Evolutionary conservation across 352 stramenopile species (phyloP).

Genomic region (Elongisporangium senticosum): DNA sequence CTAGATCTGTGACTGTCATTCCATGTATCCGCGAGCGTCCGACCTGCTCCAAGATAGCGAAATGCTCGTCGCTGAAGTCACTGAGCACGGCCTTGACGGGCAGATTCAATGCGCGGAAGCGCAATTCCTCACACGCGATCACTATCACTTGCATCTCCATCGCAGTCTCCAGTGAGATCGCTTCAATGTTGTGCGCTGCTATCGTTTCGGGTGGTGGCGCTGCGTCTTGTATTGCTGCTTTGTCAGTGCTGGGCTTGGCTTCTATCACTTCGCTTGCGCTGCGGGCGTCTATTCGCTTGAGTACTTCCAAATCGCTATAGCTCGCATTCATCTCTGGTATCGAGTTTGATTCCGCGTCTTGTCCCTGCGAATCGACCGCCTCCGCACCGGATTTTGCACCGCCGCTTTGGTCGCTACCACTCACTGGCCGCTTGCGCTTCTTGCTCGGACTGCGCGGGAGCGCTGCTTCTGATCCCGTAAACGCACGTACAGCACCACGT

Average conservation of each 20-base stretch:
- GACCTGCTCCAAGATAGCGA: constrained; percentile 60
- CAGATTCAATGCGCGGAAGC: constrained; percentile 65
- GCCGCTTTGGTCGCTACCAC: constrained; percentile 1
- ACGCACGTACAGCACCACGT: not conserved
- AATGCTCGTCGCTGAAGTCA: constrained; percentile 55
- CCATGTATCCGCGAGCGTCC: constrained; percentile 40
- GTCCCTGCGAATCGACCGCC: not conserved
- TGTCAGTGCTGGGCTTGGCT: constrained; percentile 13
- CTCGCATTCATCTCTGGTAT: not conserved
- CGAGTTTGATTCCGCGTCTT: constrained; percentile 5
- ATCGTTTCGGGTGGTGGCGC: not conserved
- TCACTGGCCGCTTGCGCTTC: constrained; percentile 49
- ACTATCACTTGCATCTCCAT: constrained; percentile 22
- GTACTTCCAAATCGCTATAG: not conserved
- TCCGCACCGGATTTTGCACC: constrained; percentile 19
- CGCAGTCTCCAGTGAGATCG: constrained; percentile 1
- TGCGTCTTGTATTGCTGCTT: constrained; percentile 10
- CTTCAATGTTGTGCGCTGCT: not conserved
- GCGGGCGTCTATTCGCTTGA: not conserved
- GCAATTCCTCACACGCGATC: constrained; percentile 58
- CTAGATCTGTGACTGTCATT: constrained; percentile 50
- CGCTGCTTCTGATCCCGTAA: not conserved
- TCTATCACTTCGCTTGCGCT: constrained; percentile 9
- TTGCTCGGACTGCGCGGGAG: constrained; percentile 15
- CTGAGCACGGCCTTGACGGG: constrained; percentile 49